These are phyloP conservation scores for Ceratobasidium sp. DNA, from an alignment of 1,284 basidiomycete genomes.

Conservation along the genomic window DNA sequence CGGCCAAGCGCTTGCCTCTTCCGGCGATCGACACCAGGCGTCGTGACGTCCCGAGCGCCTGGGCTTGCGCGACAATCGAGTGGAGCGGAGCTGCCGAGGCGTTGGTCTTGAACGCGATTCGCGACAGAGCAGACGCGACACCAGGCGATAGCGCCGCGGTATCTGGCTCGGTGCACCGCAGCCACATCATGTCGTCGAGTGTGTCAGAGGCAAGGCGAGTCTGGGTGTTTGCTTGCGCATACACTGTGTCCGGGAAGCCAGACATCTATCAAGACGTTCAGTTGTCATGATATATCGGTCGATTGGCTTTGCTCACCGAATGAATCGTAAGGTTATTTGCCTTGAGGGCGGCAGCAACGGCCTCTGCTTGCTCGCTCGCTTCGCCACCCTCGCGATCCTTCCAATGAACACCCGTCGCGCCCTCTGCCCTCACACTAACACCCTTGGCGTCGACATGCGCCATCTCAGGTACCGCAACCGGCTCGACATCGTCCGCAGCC, in stretches of 20 bases:
- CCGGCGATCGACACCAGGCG: conserved; percentile 52
- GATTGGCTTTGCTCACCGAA: conserved; percentile 15
- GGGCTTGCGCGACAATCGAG: conserved; percentile 36
- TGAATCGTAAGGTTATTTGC: conserved; percentile 40
- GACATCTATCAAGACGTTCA: conserved; percentile 35
- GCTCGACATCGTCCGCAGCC: conserved; percentile 41
- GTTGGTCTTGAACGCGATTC: conserved; percentile 36
- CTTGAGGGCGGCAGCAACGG: conserved; percentile 29
- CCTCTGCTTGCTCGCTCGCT: conserved; percentile 14
- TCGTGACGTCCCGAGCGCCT: conserved; percentile 35
- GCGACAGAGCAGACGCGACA: conserved; percentile 29
- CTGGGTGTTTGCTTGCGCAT: conserved; percentile 44
- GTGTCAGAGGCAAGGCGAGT: conserved; percentile 46
- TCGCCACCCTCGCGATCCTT: conserved; percentile 13
- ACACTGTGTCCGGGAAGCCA: conserved; percentile 45
- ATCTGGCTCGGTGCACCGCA: conserved; percentile 29
- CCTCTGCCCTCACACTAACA: neutral
- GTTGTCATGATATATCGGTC: neutral
- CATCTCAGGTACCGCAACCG: conserved; percentile 36
- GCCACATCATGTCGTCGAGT: conserved; percentile 47
- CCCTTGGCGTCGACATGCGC: conserved; percentile 36
- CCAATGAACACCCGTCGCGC: neutral
- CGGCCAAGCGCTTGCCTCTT: conserved; percentile 51
- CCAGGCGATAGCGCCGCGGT: conserved; percentile 31
- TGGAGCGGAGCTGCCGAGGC: conserved; percentile 47